phyloP scores from a whole-genome alignment of 2,329 filamentous ascomycete species.

The Stagonosporopsis vannaccii region DNA sequence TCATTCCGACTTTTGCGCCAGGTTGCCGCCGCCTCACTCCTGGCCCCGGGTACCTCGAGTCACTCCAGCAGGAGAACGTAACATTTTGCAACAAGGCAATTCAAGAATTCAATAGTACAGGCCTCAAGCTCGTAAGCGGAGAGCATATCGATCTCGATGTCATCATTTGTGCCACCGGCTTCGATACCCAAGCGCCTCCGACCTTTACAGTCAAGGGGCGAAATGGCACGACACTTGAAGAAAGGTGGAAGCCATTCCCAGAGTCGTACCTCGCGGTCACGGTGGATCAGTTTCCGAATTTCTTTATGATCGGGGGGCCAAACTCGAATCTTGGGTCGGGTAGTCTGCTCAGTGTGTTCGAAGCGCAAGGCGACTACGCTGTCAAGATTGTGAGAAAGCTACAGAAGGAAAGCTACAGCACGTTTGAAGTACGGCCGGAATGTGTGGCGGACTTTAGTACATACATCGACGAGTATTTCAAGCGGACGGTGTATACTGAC shows the following conservation, averaged over 20 bases:
- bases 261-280: background rate
- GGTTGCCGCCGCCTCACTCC: constrained; percentile 60
- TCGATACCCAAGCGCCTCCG: constrained; percentile 49
- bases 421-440: background rate
- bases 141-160: constrained; percentile 50
- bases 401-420: background rate
- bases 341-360: background rate
- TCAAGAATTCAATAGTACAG: background rate
- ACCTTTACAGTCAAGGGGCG: constrained; percentile 37
- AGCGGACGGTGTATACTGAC: constrained; percentile 43
- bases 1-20: constrained; percentile 54
- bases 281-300: background rate
- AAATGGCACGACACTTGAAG: background rate
- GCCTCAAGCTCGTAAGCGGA: constrained; percentile 23
- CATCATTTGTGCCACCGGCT: constrained; percentile 57
- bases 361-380: background rate
- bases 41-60: constrained; percentile 61
- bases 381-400: background rate
- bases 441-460: constrained; percentile 27
- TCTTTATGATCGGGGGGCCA: background rate
- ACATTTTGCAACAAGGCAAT: constrained; percentile 44
- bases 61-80: constrained; percentile 53
- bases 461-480: constrained; percentile 45
- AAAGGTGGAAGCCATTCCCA: background rate
- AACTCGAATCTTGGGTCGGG: background rate